A percentile compares a stretch with the other conserved stretches of the same genome.
These are phyloP conservation scores for Cercophora samala DNA, from an alignment of 495 filamentous ascomycete genomes.

Conservation along the genomic window DNA sequence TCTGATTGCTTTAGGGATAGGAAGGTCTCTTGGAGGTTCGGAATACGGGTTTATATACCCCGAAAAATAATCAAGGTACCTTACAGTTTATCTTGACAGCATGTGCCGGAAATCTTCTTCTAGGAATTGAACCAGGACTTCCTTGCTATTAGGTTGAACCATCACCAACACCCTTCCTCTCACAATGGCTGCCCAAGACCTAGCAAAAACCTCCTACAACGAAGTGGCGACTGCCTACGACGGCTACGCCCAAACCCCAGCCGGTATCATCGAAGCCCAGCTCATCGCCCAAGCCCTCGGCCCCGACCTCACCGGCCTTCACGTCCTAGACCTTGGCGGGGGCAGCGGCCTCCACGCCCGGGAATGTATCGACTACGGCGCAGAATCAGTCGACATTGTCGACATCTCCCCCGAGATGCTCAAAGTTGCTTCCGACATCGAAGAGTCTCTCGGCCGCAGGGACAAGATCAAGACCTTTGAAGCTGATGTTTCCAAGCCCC, in stretches of 20 bases:
- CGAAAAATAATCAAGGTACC: too few relatives aligned
- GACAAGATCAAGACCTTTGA: neutral
- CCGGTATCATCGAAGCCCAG: conserved; percentile 1
- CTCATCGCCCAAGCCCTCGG: neutral
- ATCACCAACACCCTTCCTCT: neutral
- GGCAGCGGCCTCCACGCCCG: neutral
- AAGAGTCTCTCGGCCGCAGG: neutral
- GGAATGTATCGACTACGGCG: neutral
- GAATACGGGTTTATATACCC: too few relatives aligned
- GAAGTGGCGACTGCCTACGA: neutral
- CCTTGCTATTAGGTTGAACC: neutral
- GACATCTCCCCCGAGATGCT: conserved; percentile 7
- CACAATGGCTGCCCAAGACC: neutral
- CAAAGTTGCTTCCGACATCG: neutral
- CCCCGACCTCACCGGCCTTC: neutral
- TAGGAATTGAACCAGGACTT: neutral
- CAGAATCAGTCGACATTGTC: neutral
- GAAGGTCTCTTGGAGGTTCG: too few relatives aligned
- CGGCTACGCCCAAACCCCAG: neutral
- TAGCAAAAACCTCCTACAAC: neutral
- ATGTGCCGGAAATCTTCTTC: neutral
- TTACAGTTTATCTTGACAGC: too few relatives aligned
- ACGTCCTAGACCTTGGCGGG: neutral
- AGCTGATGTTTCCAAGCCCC: neutral
- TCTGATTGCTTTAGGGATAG: neutral